A percentile compares a stretch with the other conserved stretches of the same genome.
These are phyloP conservation scores for Kickxella alabastrina DNA, from an alignment of 192 early-diverging fungal species.

Conservation along the genomic window DNA sequence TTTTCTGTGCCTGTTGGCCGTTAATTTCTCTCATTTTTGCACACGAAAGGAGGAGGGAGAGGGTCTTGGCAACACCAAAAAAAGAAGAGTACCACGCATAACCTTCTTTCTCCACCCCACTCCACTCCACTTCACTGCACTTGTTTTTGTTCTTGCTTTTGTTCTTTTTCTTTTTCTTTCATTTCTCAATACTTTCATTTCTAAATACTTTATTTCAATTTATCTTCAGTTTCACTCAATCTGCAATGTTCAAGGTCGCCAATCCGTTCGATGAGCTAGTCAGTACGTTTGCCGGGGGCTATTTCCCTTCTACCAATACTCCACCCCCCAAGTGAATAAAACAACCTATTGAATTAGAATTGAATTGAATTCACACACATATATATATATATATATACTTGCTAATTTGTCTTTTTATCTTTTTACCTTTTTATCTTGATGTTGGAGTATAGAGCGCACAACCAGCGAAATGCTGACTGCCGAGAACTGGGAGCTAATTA, in stretches of 20 bases:
- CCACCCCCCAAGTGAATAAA: too few species aligned
- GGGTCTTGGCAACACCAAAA: neutral
- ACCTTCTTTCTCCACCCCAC: too few species aligned
- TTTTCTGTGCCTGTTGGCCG: too few species aligned
- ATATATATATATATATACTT: neutral
- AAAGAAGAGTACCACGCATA: too few species aligned
- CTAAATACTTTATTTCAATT: slow-evolving; percentile 3
- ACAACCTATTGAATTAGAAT: too few species aligned
- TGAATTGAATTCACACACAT: too few species aligned
- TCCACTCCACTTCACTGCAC: too few species aligned
- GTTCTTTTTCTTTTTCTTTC: slow-evolving; percentile 1
- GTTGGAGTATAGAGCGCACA: slow-evolving; percentile 59
- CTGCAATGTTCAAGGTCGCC: slow-evolving; percentile 45
- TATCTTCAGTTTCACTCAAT: neutral
- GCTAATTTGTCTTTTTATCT: too few species aligned
- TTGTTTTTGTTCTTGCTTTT: neutral
- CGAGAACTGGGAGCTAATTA: slow-evolving; percentile 90
- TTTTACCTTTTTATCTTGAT: too few species aligned
- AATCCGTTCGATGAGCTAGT: slow-evolving; percentile 52
- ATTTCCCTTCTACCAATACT: too few species aligned
- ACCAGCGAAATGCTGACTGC: slow-evolving; percentile 88
- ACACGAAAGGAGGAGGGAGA: too few species aligned
- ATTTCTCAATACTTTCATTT: slow-evolving; percentile 1
- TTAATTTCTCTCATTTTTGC: too few species aligned
- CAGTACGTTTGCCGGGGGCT: slow-evolving; percentile 23